Evolutionary conservation across 1,284 basidiomycete genomes (phyloP).

Genomic region (Thelephora terrestris): DNA sequence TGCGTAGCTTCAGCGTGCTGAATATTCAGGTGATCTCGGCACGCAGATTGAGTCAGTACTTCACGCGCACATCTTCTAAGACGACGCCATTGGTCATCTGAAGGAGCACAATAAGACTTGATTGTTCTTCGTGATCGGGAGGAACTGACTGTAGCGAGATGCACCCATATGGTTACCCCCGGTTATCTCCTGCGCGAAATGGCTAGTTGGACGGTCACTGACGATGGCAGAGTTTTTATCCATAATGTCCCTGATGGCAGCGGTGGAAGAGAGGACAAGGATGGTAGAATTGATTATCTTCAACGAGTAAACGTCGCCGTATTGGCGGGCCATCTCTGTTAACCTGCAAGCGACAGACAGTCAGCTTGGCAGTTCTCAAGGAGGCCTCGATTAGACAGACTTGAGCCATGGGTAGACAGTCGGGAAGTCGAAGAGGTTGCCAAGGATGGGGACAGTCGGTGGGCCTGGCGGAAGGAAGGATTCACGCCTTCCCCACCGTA

Average conservation of each 20-base stretch:
- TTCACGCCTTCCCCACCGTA: slow-evolving; percentile 7
- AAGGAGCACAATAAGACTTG: not conserved
- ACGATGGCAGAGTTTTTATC: slow-evolving; percentile 14
- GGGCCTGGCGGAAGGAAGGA: slow-evolving; percentile 25
- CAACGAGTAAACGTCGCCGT: slow-evolving; percentile 20
- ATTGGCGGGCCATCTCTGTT: slow-evolving; percentile 18
- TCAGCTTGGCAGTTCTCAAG: not conserved
- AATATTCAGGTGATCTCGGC: slow-evolving; percentile 16
- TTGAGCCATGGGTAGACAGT: slow-evolving; percentile 15
- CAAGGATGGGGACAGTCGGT: slow-evolving; percentile 22
- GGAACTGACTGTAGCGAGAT: slow-evolving; percentile 16
- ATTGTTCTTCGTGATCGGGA: not conserved
- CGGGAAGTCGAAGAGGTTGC: slow-evolving; percentile 22
- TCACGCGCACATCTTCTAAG: slow-evolving; percentile 20
- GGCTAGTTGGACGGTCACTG: slow-evolving; percentile 15
- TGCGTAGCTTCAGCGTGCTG: slow-evolving; percentile 24
- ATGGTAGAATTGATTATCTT: slow-evolving; percentile 17
- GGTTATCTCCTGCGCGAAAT: slow-evolving; percentile 16
- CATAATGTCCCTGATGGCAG: slow-evolving; percentile 19
- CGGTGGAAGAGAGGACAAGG: slow-evolving; percentile 19
- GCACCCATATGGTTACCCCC: slow-evolving; percentile 14
- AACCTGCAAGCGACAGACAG: slow-evolving; percentile 9
- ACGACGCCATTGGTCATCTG: slow-evolving; percentile 21
- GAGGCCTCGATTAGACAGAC: slow-evolving; percentile 8
- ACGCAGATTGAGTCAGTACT: slow-evolving; percentile 19